These are phyloP conservation scores for Phyllostachys edulis DNA, from an alignment of 176 grass and related monocot genomes.

Conservation along the genomic window DNA sequence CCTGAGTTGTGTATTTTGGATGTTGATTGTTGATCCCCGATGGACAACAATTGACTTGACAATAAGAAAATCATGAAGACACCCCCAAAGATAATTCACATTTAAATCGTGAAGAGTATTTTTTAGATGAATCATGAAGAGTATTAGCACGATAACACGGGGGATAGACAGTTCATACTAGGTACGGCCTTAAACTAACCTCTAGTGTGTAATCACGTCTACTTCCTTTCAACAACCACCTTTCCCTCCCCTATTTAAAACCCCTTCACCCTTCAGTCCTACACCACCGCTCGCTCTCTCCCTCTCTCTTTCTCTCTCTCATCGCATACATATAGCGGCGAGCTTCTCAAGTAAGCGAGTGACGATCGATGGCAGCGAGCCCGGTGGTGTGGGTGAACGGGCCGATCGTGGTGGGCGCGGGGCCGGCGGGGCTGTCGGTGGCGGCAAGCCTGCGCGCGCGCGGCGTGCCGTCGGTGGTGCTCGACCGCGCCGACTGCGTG, in stretches of 20 bases:
- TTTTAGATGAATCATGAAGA: background rate
- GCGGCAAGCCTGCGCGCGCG: constrained; percentile 54
- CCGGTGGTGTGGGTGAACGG: constrained; percentile 68
- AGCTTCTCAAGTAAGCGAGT: background rate
- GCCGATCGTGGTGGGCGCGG: constrained; percentile 75
- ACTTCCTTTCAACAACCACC: background rate
- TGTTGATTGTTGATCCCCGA: background rate
- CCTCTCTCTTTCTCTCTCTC: background rate
- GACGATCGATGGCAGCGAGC: background rate
- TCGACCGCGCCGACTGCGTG: constrained; percentile 72
- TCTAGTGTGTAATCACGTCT: background rate
- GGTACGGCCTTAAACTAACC: background rate
- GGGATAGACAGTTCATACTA: background rate
- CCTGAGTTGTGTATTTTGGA: background rate
- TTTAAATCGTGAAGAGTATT: background rate
- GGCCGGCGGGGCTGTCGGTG: constrained; percentile 65
- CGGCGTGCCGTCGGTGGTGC: constrained; percentile 52
- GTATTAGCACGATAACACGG: background rate
- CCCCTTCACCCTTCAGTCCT: background rate
- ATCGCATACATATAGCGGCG: background rate
- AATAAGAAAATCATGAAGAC: too few relatives aligned
- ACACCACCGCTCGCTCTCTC: background rate
- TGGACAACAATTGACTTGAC: background rate
- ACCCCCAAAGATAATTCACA: background rate
- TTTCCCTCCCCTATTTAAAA: constrained; percentile 34